Base-by-base conservation (phyloP, 768 basidiomycete species). In the Russula lepida region DNA sequence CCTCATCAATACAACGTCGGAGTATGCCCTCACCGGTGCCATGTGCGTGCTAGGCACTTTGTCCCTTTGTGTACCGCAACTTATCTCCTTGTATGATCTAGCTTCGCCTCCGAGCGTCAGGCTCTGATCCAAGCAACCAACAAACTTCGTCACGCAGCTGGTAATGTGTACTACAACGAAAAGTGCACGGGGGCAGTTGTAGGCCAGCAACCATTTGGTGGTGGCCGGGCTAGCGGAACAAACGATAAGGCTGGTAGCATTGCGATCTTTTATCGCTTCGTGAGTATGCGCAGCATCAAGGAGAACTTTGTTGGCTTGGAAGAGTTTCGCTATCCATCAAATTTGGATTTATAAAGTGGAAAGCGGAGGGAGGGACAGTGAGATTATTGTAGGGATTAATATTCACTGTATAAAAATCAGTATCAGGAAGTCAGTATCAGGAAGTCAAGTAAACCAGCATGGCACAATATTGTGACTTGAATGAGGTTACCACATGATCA, bases 151-250 rank as follows among this genome's bases (percentile, higher is more conserved):
- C 88, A 95, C 75, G 80, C 94, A 1, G 92, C 97, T 3, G 97
- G 97, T 3, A 99, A 98, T 73, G 85, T 95, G 58, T 99, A 99
- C 78, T 92, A 94, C 76, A 98, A 98, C 73, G 95, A 98, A 68
- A 95, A 95, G 74, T 98, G 93, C 74, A 99, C 95, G 1, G 93
- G 93, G 33, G 94, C 93, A n/a, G 90, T 92, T 52, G 93, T 98
- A 37, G 95, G 94, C 9, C 95, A 98, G 72, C 95, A 99, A 74
- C 95, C 97, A 12, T 99, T 99, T 71, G 97, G 97, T 51, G 97
- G 97, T 32, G 91, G 85, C 2, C 84, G 95, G 39, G 89, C 81
- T 33, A 92, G 89, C 70, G 95, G 97, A 30, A 99, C 95, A 64
- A 98, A 98, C 77, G 97, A 98, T 74, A 99, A 98, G 76, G 93